Base-by-base conservation (phyloP, 345 rosid species). In the Nephelium lappaceum region DNA sequence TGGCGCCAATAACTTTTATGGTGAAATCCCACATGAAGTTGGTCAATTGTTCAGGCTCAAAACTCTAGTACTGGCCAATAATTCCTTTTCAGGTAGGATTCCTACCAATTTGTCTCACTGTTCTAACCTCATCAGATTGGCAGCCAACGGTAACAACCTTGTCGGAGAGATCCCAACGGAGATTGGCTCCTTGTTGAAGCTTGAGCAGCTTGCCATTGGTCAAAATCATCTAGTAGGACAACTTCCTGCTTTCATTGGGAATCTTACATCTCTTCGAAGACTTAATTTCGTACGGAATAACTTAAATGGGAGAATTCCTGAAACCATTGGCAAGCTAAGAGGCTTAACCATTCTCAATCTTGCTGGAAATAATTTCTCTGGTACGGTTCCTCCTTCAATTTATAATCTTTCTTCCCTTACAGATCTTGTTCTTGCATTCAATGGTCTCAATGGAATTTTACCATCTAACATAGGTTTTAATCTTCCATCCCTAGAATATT, bases 211-310 rank as follows among this genome's bases (percentile, higher is more conserved):
- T 15, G 31, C 45, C 12, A 3, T 82, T 14, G 21, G 25, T 3
- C 6, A 12, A 3, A 82, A 78, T 36, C 55, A 55, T 23, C 57
- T 82, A 1, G n/a, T 57, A 10, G 79, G 79, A 11, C 65, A n/a
- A 5, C 21, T 82, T 43, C 86, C 87, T 2, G 55, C 67, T 25
- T 76, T 73, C 24, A 5, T 84, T 9, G 84, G 78, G 14, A 79
- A 81, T 61, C 3, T 77, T 0, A 71, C 78, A n/a, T 55, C 80
- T 8, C 67, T 81, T 7, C 23, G n/a, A 14, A 49, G 1, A 7
- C 49, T 78, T 10, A 39, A 41, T 25, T 6, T 75, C 3, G 16
- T 16, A 16, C 11, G 16, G 4, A 81, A 81, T 57, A 42, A 61
- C 6, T 61, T 81, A 11, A 21, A 19, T 2, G 84, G 84, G 11